Evolutionary conservation across 163 green algal genomes (phyloP).

Genomic region (Chlorella variabilis): DNA sequence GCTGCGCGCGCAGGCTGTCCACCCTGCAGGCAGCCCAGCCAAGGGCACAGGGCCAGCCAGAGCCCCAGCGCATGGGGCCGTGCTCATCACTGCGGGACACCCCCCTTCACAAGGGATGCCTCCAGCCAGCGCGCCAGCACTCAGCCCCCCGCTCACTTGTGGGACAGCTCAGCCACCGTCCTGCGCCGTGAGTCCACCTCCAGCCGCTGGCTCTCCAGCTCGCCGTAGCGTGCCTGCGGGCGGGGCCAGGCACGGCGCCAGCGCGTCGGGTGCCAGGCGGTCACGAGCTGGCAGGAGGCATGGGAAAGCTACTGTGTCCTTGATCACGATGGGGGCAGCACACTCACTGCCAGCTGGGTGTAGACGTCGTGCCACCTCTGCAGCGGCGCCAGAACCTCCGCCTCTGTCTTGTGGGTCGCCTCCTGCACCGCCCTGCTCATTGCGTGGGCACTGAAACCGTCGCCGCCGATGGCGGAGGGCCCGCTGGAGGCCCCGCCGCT

Average conservation of each 20-base stretch:
- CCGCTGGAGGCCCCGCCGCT: conserved; percentile 49
- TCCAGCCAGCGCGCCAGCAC: too few relatives aligned
- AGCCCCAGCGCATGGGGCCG: too few relatives aligned
- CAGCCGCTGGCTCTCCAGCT: conserved; percentile 77
- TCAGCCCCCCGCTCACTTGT: neutral
- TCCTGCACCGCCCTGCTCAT: conserved; percentile 47
- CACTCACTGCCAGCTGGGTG: conserved; percentile 60
- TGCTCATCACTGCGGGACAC: too few relatives aligned
- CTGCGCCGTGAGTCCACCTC: conserved; percentile 83
- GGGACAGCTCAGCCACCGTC: conserved; percentile 50
- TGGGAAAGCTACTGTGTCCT: too few relatives aligned
- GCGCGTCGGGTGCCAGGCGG: too few relatives aligned
- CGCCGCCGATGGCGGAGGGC: conserved; percentile 60
- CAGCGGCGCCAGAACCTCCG: conserved; percentile 84
- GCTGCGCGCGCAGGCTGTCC: conserved; percentile 23
- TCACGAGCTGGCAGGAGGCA: too few relatives aligned
- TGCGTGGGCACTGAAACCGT: conserved; percentile 63
- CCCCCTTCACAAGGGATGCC: too few relatives aligned
- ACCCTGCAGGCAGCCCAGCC: neutral
- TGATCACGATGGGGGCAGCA: too few relatives aligned
- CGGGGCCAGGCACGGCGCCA: too few relatives aligned
- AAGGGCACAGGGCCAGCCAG: neutral
- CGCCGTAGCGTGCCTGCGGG: conserved; percentile 63
- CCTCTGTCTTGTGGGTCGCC: conserved; percentile 70
- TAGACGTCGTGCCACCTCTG: conserved; percentile 77